A percentile compares a stretch with the other conserved stretches of the same genome.
These are phyloP conservation scores for Epichloe bromicola DNA, from an alignment of 2,329 filamentous ascomycete species.

Conservation along the genomic window DNA sequence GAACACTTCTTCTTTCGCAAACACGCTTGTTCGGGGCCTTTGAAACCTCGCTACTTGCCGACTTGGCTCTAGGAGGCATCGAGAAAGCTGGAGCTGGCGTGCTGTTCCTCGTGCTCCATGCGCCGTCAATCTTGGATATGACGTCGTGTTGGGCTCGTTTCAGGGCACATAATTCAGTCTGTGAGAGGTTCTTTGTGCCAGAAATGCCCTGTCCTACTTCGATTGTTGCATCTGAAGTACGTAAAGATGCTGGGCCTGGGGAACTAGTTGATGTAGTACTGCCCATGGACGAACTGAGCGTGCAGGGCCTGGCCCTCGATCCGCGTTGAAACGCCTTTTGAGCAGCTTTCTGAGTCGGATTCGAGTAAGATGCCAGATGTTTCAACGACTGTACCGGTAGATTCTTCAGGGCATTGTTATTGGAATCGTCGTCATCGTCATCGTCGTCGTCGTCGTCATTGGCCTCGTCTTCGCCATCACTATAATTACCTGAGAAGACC, in stretches of 20 bases:
- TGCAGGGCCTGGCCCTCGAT: constrained; percentile 12
- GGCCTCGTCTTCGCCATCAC: constrained; percentile 15
- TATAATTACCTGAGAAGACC: constrained; percentile 7
- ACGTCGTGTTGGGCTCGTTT: constrained; percentile 1
- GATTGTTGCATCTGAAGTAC: neutral
- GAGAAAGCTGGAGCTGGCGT: neutral
- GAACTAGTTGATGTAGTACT: neutral
- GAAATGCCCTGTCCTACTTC: neutral
- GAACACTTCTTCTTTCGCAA: constrained; percentile 25
- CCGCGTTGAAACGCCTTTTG: constrained; percentile 30
- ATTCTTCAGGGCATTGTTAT: constrained; percentile 21
- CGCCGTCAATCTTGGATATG: constrained; percentile 1
- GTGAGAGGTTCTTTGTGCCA: neutral
- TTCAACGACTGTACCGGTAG: constrained; percentile 35
- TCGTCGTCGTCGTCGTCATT: constrained; percentile 8
- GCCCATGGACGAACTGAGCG: constrained; percentile 1
- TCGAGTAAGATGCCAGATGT: constrained; percentile 42
- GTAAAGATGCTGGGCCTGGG: neutral
- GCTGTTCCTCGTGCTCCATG: neutral
- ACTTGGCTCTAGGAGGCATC: neutral
- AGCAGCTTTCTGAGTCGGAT: constrained; percentile 39
- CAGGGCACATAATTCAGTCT: neutral
- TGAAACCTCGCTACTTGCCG: neutral
- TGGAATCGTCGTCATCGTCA: constrained; percentile 16
- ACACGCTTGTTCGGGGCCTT: constrained; percentile 12